Percentiles rank a stretch among this genome's conserved stretches.
Evolutionary conservation across 2,329 filamentous ascomycete species (phyloP).

Genomic region (Colletotrichum tamarilloi): DNA sequence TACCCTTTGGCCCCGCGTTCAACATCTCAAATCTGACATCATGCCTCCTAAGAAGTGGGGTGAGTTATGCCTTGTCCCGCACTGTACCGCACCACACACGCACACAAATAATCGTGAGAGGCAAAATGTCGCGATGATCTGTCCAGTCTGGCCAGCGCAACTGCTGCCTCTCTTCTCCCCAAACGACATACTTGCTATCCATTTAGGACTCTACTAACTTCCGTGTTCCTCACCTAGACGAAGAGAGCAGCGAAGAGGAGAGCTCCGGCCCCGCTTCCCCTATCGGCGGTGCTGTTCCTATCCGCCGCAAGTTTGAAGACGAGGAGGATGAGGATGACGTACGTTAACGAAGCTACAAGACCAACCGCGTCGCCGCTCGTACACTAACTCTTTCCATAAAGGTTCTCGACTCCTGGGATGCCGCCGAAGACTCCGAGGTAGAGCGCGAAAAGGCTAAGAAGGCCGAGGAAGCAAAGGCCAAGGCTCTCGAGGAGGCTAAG

Average conservation of each 20-base stretch:
- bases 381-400: conserved; percentile 48
- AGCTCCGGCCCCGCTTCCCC: conserved; percentile 50
- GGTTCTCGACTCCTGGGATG: conserved; percentile 97
- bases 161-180: not conserved
- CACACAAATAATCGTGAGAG: conserved; percentile 28
- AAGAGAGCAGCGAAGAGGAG: conserved; percentile 51
- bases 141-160: not conserved
- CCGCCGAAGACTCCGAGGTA: conserved; percentile 94
- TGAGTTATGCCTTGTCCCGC: conserved; percentile 44
- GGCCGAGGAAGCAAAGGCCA: conserved; percentile 85
- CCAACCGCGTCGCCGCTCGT: conserved; percentile 7
- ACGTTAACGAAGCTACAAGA: conserved; percentile 45
- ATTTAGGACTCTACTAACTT: conserved; percentile 1
- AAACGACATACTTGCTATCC: not conserved
- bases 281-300: conserved; percentile 42
- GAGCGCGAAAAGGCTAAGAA: conserved; percentile 96
- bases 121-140: conserved; percentile 34
- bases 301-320: conserved; percentile 81
- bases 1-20: conserved; percentile 4
- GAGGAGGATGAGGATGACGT: conserved; percentile 90
- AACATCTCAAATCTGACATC: conserved; percentile 43
- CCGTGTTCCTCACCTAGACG: conserved; percentile 44
- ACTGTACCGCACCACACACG: conserved; percentile 33
- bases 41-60: conserved; percentile 59
- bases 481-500: conserved; percentile 87